Percentiles rank a stretch among this genome's conserved stretches.
Evolutionary conservation across 352 stramenopile genomes (phyloP).

Genomic region (Phytophthora pinifolia): DNA sequence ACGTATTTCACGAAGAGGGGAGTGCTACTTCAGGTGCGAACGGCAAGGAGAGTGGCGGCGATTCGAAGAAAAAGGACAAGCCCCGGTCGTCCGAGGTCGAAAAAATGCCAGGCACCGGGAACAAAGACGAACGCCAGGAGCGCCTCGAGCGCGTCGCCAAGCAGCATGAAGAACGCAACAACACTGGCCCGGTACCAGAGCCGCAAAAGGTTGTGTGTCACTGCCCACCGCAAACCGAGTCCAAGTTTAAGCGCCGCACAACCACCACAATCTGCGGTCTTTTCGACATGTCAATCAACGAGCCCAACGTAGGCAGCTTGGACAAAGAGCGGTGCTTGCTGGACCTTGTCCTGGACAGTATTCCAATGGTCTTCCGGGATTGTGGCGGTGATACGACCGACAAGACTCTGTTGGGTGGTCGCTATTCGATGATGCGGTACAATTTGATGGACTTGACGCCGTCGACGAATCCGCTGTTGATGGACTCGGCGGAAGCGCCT

Average conservation of each 20-base stretch:
- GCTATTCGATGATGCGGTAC: slow-evolving; percentile 78
- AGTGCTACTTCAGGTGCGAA: slow-evolving; percentile 2
- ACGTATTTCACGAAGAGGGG: slow-evolving; percentile 72
- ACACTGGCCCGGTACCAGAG: slow-evolving; percentile 30
- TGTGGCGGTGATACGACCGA: slow-evolving; percentile 84
- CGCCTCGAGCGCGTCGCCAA: slow-evolving; percentile 66
- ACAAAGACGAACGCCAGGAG: slow-evolving; percentile 68
- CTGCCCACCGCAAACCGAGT: slow-evolving; percentile 29
- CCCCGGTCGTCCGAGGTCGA: slow-evolving; percentile 44
- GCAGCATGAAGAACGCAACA: slow-evolving; percentile 69
- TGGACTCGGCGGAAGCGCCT: slow-evolving; percentile 59
- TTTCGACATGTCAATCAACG: slow-evolving; percentile 75
- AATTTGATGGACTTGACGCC: slow-evolving; percentile 59
- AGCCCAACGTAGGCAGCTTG: slow-evolving; percentile 74
- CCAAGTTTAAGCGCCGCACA: slow-evolving; percentile 36
- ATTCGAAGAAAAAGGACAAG: slow-evolving; percentile 59
- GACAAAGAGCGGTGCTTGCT: slow-evolving; percentile 78
- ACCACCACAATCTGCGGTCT: slow-evolving; percentile 63
- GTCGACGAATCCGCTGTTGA: slow-evolving; percentile 51
- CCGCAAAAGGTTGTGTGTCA: slow-evolving; percentile 32
- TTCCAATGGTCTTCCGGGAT: slow-evolving; percentile 87
- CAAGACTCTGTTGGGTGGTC: slow-evolving; percentile 82
- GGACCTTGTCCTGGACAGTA: slow-evolving; percentile 81
- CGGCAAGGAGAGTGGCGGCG: slow-evolving; percentile 21
- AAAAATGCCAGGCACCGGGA: slow-evolving; percentile 71